Evolutionary conservation across 495 filamentous ascomycete species (phyloP).

Genomic region (Penicillium waksmanii): DNA sequence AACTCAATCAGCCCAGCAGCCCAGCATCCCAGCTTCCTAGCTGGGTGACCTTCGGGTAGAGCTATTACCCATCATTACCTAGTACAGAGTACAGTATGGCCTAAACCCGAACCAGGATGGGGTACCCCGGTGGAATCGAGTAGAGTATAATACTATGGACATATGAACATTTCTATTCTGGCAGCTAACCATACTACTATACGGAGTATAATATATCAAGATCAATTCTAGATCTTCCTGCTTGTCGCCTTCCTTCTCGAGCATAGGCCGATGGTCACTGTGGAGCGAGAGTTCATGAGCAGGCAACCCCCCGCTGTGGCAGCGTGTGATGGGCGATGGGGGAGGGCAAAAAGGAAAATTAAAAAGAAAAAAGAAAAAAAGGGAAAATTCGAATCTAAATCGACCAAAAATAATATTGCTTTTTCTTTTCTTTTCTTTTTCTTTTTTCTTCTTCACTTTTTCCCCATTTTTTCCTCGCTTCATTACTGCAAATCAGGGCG

Average conservation of each 20-base stretch:
- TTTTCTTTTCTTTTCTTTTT: conserved; percentile 16
- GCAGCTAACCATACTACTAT: neutral
- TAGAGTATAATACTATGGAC: neutral
- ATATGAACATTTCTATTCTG: neutral
- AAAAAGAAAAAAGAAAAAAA: conserved; percentile 3
- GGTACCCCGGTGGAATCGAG: neutral
- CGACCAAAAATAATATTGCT: neutral
- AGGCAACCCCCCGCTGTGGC: neutral
- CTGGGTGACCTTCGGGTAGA: neutral
- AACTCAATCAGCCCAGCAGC: neutral
- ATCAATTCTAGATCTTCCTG: neutral
- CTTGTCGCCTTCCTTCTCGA: conserved; percentile 6
- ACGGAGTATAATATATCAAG: neutral
- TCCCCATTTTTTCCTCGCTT: conserved; percentile 24
- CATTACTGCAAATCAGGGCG: conserved; percentile 38
- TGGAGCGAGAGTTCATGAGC: conserved; percentile 8
- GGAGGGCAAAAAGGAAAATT: neutral
- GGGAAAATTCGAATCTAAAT: neutral
- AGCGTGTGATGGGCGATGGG: too few species aligned
- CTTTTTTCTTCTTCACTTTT: neutral
- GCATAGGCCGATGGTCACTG: neutral
- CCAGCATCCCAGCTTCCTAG: neutral
- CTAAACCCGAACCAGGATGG: neutral
- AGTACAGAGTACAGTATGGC: too few species aligned
- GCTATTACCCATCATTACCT: neutral